These are phyloP conservation scores for Funneliformis mosseae DNA, from an alignment of 192 early-diverging fungal genomes.

Conservation along the genomic window DNA sequence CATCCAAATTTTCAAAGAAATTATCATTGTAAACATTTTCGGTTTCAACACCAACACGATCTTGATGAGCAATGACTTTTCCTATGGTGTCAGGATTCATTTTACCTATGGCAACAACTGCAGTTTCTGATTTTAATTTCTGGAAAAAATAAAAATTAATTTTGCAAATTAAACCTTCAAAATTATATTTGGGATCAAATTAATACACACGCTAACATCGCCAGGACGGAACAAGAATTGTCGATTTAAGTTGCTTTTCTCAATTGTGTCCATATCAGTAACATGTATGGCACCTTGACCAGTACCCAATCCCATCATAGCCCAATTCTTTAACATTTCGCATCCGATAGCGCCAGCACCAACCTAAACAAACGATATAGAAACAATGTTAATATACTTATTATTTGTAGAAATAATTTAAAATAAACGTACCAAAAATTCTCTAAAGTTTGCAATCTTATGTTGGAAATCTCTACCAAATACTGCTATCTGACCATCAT, in stretches of 20 bases:
- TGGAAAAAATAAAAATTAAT: conserved; percentile 35
- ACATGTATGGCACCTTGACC: conserved; percentile 85
- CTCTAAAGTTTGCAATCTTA: conserved; percentile 78
- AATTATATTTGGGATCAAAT: not conserved
- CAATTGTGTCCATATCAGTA: conserved; percentile 99
- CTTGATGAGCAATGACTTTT: conserved; percentile 78
- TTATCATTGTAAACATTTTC: conserved; percentile 57
- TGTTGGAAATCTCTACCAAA: conserved; percentile 93
- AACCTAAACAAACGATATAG: not conserved
- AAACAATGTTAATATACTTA: not conserved
- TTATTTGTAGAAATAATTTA: not conserved
- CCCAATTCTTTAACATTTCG: conserved; percentile 99
- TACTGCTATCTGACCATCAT: conserved; percentile 95
- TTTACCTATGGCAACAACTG: conserved; percentile 78
- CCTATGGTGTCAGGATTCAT: conserved; percentile 87
- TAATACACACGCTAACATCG: conserved; percentile 68
- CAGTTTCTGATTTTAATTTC: conserved; percentile 93
- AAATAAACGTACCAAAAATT: conserved; percentile 71
- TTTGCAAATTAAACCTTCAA: not conserved
- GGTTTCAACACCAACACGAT: conserved; percentile 93
- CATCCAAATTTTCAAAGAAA: conserved; percentile 55
- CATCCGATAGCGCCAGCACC: conserved; percentile 98
- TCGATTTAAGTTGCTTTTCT: conserved; percentile 98
- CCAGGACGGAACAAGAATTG: conserved; percentile 95
- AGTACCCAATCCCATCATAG: conserved; percentile 88